These are phyloP conservation scores for Calonectria pseudoturangicola DNA, from an alignment of 2,329 filamentous ascomycete species.

Conservation along the genomic window DNA sequence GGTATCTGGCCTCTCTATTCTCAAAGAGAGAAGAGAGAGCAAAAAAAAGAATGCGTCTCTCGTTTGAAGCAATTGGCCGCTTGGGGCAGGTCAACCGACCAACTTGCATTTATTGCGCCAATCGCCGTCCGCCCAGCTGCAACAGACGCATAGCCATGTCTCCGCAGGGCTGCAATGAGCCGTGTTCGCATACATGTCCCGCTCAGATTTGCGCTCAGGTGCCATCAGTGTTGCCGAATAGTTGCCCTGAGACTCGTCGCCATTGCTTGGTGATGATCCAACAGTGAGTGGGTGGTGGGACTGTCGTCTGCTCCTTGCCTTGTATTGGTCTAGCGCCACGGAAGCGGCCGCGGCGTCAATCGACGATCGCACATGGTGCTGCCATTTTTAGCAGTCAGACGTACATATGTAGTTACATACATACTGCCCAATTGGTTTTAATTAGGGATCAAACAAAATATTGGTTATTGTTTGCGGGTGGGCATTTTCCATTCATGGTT, in stretches of 20 bases:
- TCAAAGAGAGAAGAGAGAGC: neutral
- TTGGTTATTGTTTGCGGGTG: too few species aligned
- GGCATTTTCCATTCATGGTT: too few species aligned
- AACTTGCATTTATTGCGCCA: neutral
- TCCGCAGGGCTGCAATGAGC: neutral
- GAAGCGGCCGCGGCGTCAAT: constrained; percentile 4
- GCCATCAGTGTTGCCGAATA: neutral
- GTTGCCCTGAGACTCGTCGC: neutral
- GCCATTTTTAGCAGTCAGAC: constrained; percentile 19
- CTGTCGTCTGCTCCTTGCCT: neutral
- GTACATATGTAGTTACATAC: too few species aligned
- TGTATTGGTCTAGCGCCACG: constrained; percentile 6
- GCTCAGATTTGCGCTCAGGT: neutral
- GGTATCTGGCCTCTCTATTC: neutral
- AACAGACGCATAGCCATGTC: neutral
- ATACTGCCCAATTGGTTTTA: too few species aligned
- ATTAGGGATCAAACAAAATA: too few species aligned
- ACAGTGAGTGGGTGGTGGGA: neutral
- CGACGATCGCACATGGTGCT: neutral
- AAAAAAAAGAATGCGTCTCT: neutral
- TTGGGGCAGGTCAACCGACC: neutral
- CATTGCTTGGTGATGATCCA: neutral
- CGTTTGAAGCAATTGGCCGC: neutral
- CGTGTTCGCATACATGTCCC: neutral
- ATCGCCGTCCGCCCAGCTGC: neutral